Evolutionary conservation across 2,329 filamentous ascomycete genomes (phyloP).

Genomic region (Parascedosporium putredinis): DNA sequence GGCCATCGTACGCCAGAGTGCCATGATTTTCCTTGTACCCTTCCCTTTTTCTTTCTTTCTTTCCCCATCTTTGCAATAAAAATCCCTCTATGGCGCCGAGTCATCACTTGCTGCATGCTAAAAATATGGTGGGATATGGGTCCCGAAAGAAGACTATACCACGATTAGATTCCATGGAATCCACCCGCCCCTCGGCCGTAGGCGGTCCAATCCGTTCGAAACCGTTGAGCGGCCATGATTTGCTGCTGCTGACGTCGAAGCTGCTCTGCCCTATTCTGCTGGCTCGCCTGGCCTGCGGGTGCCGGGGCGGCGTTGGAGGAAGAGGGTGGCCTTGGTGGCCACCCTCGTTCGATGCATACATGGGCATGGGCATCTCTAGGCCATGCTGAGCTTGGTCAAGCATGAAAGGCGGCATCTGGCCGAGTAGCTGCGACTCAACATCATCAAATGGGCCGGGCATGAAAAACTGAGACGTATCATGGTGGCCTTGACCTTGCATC

Average conservation of each 20-base stretch:
- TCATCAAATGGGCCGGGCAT: conserved; percentile 48
- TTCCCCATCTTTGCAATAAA: background rate
- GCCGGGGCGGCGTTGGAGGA: background rate
- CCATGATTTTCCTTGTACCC: background rate
- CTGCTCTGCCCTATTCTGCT: conserved; percentile 20
- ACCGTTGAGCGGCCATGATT: conserved; percentile 36
- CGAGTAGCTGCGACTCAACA: conserved; percentile 63
- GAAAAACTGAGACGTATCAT: conserved; percentile 34
- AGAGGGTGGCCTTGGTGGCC: background rate
- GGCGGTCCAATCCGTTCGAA: conserved; percentile 36
- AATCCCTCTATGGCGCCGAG: too few species aligned
- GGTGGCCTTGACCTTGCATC: conserved; percentile 19
- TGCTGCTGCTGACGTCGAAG: conserved; percentile 24
- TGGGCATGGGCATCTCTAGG: conserved; percentile 3
- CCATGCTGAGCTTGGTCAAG: conserved; percentile 21
- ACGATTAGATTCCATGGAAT: conserved; percentile 30
- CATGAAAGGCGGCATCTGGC: conserved; percentile 61
- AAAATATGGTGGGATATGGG: too few species aligned
- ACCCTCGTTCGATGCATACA: background rate
- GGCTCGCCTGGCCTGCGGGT: conserved; percentile 19
- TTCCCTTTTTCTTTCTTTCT: background rate
- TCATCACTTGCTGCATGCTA: too few species aligned
- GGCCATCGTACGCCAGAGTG: background rate
- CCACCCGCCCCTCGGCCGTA: conserved; percentile 32
- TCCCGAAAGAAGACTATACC: background rate